phyloP scores from a whole-genome alignment of 257 asterid genomes.

The Petunia axillaris region DNA sequence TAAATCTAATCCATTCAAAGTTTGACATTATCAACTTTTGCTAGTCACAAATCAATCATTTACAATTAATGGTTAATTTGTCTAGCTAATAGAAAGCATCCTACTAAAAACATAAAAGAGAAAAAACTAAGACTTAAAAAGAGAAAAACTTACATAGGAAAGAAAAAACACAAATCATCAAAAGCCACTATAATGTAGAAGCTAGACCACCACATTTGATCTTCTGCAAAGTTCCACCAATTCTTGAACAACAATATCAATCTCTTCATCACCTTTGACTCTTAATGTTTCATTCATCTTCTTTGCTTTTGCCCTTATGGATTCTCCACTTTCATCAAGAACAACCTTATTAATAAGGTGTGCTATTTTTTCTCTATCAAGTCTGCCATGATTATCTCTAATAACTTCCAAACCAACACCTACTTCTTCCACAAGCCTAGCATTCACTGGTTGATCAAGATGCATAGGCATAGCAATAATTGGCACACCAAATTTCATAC shows the following conservation, averaged over 20 bases:
- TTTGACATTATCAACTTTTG: too few relatives aligned
- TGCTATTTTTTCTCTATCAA: constrained; percentile 28
- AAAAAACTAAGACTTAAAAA: too few relatives aligned
- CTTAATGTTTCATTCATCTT: constrained; percentile 23
- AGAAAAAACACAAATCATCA: too few relatives aligned
- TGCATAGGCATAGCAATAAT: constrained; percentile 30
- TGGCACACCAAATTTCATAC: constrained; percentile 33
- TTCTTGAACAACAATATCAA: constrained; percentile 27
- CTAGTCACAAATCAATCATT: too few relatives aligned
- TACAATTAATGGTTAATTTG: too few relatives aligned
- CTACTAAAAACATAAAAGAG: too few relatives aligned
- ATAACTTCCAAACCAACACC: constrained; percentile 28
- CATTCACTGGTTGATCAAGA: too few relatives aligned
- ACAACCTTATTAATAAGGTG: constrained; percentile 27
- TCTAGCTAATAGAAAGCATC: neutral
- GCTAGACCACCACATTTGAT: too few relatives aligned
- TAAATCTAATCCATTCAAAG: too few relatives aligned
- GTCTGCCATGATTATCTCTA: constrained; percentile 29
- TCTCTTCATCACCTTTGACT: constrained; percentile 31
- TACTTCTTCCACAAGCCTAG: too few relatives aligned
- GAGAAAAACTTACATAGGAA: too few relatives aligned
- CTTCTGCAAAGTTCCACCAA: constrained; percentile 5
- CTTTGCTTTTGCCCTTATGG: constrained; percentile 25
- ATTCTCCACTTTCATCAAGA: constrained; percentile 34
- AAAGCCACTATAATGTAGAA: too few relatives aligned